Percentiles rank a stretch among this genome's conserved stretches.
These are phyloP conservation scores for Cystobasidium ongulense DNA, from an alignment of 768 basidiomycete species.

Conservation along the genomic window DNA sequence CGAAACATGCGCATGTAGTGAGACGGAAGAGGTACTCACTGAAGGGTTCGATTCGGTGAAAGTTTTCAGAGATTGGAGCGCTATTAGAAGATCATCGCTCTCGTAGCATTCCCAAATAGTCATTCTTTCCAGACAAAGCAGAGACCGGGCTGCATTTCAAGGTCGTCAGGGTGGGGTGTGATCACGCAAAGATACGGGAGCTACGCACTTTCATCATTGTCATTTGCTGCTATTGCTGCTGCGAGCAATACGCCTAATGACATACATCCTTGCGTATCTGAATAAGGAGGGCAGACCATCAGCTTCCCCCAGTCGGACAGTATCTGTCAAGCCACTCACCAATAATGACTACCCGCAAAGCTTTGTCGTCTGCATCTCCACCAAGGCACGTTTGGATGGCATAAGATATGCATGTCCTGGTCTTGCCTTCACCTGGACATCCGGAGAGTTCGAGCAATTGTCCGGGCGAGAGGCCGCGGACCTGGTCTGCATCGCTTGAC, in stretches of 20 bases:
- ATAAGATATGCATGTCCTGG: constrained; percentile 4
- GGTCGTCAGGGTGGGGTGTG: not conserved
- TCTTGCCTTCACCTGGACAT: constrained; percentile 28
- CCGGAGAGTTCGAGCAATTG: constrained; percentile 11
- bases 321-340: not conserved
- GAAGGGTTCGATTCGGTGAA: not conserved
- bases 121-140: not conserved
- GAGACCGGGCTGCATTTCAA: not conserved
- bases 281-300: not conserved
- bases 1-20: not conserved
- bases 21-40: not conserved
- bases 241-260: not conserved
- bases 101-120: constrained; percentile 7
- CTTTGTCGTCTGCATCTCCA: not conserved
- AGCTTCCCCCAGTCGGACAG: not conserved
- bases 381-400: constrained; percentile 5
- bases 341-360: not conserved
- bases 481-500: not conserved
- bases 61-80: not conserved
- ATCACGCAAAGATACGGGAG: not conserved
- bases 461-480: not conserved
- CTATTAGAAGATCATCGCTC: not conserved
- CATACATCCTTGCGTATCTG: constrained; percentile 28
- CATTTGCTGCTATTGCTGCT: not conserved
- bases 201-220: not conserved